Conservation (phyloP, 148 eudicot genomes). For the Rhododendron griersonianum region DNA sequence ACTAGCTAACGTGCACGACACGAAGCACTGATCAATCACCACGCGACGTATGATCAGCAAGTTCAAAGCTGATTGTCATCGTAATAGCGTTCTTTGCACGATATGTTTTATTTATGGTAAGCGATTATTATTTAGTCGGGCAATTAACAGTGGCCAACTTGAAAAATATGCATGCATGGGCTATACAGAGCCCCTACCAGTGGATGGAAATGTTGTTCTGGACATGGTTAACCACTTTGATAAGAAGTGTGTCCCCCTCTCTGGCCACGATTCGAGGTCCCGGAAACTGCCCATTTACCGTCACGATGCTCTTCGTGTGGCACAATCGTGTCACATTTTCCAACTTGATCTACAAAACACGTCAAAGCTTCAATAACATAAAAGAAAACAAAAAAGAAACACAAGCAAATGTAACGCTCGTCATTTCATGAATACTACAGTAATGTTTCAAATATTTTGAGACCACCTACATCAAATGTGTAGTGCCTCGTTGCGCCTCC, state of each 20-base stretch:
- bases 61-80: background rate
- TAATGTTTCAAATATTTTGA: background rate
- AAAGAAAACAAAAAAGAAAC: background rate
- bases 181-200: constrained; percentile 25
- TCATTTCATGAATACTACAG: background rate
- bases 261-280: constrained; percentile 48
- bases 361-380: background rate
- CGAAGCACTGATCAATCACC: background rate
- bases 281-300: constrained; percentile 50
- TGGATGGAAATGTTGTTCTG: constrained; percentile 45
- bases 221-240: constrained; percentile 44
- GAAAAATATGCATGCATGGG: background rate
- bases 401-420: background rate
- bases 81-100: background rate
- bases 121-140: background rate
- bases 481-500: constrained; percentile 25
- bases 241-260: constrained; percentile 43
- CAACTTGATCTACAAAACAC: constrained; percentile 26
- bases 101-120: background rate
- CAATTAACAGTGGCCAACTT: background rate
- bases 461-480: constrained; percentile 27
- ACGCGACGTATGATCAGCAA: background rate
- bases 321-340: constrained; percentile 47
- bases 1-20: background rate
- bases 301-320: constrained; percentile 48